Evolutionary conservation across 2,329 filamentous ascomycete genomes (phyloP), one percentile per base, ranked within the genome.

Genomic region (Beauveria rudraprayagi): DNA sequence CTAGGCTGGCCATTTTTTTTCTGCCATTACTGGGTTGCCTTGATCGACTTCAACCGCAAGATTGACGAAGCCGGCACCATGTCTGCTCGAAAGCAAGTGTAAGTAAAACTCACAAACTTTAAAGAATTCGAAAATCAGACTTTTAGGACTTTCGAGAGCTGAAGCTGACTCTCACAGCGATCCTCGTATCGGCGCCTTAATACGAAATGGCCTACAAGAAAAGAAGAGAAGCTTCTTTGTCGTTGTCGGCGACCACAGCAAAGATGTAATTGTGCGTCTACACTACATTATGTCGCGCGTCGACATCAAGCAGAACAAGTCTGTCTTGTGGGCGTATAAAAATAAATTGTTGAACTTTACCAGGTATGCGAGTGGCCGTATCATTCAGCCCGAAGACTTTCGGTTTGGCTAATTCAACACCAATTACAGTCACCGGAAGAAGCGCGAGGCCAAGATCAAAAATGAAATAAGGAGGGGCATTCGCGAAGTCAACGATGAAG

Each of bases 161-260:
- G 47, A 19, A 22, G 19, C 22, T 61, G 22, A 60, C 46, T 11
- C 41, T 61, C 61, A 37, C 65, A 92, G 91, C 71, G 92, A 96
- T 76, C 89, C 90, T 77, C 90, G 92, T 75, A 96, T 97, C 70
- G 90, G 89, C 63, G 88, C 92, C 74, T 86, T 97, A 68, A 93
- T 97, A 71, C 86, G 88, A 73, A 97, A 96, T 89, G 89, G 90
- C 66, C 81, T 92, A 64, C 91, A 90, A 75, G 92, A 97, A 75
- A 97, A 96, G 84, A 97, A 97, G 80, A 86, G 94, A 75, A 96
- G 90, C 78, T 97, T 99, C 80, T 95, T 99, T 76, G 91, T 99
- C 62, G 87, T 99, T 26, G 93, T 99, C 51, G 94, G 94, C 70
- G 92, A 99, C 75, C 86, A 86, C 62, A 86, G 92, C 67, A 99